phyloP scores from a whole-genome alignment of 2,329 filamentous ascomycete species.

The Fusarium sp. region DNA sequence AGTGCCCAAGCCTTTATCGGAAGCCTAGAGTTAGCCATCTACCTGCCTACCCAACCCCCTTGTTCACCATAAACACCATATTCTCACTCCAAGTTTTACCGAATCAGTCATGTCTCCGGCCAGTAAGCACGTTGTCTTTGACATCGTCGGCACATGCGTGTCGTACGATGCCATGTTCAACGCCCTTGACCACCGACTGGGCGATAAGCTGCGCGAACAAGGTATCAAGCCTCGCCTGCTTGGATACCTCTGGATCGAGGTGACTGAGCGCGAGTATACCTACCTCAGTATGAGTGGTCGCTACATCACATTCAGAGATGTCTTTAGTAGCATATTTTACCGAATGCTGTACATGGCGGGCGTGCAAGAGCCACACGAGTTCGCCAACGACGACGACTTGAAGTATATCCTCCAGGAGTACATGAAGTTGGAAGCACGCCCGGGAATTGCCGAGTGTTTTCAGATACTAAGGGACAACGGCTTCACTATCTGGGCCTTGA shows the following conservation, averaged over 20 bases:
- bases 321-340: constrained; percentile 60
- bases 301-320: constrained; percentile 56
- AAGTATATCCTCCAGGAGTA: constrained; percentile 55
- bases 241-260: constrained; percentile 60
- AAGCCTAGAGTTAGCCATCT: background rate
- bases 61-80: background rate
- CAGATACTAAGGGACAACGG: constrained; percentile 56
- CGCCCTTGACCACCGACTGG: constrained; percentile 55
- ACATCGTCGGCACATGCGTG: constrained; percentile 65
- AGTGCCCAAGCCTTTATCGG: background rate
- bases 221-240: constrained; percentile 57
- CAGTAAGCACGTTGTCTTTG: constrained; percentile 61
- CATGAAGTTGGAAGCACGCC: constrained; percentile 50
- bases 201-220: constrained; percentile 51
- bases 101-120: constrained; percentile 11
- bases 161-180: constrained; percentile 58
- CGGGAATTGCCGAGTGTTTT: constrained; percentile 57
- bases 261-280: constrained; percentile 62
- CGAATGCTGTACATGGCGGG: constrained; percentile 59
- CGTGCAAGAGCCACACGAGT: constrained; percentile 53
- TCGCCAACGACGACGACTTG: constrained; percentile 58
- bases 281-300: constrained; percentile 58
- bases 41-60: background rate
- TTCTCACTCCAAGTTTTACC: background rate
- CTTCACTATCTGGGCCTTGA: constrained; percentile 67